Evolutionary conservation across 202 grass and related monocot genomes (phyloP).

Genomic region (Miscanthus sacchariflorus): DNA sequence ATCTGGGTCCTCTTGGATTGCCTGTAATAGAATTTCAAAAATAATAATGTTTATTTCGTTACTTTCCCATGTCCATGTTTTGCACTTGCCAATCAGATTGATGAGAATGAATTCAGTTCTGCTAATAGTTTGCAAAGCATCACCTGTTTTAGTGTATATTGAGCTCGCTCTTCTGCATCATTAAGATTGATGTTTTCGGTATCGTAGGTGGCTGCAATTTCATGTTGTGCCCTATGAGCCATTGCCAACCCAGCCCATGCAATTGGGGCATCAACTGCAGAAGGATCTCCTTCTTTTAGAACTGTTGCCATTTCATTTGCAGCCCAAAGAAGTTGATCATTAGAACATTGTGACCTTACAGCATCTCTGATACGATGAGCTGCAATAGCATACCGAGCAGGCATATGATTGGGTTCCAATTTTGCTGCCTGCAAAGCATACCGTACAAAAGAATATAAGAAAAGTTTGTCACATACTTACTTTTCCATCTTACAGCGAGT

Average conservation of each 20-base stretch:
- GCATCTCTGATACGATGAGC: conserved; percentile 95
- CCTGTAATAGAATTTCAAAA: conserved; percentile 61
- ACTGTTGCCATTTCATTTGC: conserved; percentile 91
- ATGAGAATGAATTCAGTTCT: conserved; percentile 23
- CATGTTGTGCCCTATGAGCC: conserved; percentile 91
- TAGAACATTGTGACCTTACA: conserved; percentile 72
- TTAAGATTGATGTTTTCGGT: conserved; percentile 59
- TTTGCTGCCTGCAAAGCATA: conserved; percentile 77
- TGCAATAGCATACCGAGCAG: conserved; percentile 91
- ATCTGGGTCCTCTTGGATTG: conserved; percentile 95
- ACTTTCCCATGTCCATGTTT: conserved; percentile 33
- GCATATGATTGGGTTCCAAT: conserved; percentile 96
- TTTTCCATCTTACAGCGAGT: background rate
- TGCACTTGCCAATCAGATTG: conserved; percentile 19
- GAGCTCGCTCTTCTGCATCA: conserved; percentile 79
- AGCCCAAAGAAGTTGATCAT: conserved; percentile 91
- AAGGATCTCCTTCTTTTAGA: conserved; percentile 93
- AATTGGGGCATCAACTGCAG: conserved; percentile 82
- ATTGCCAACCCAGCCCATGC: conserved; percentile 96
- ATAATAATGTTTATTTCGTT: conserved; percentile 24
- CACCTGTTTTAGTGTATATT: conserved; percentile 92
- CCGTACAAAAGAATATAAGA: background rate
- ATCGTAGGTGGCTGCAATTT: conserved; percentile 78
- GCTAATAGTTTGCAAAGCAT: conserved; percentile 41
- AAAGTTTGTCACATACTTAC: conserved; percentile 1